Evolutionary conservation across 768 basidiomycete species (phyloP), one percentile per base, ranked within the genome.

Genomic region (Mycena vulgaris): DNA sequence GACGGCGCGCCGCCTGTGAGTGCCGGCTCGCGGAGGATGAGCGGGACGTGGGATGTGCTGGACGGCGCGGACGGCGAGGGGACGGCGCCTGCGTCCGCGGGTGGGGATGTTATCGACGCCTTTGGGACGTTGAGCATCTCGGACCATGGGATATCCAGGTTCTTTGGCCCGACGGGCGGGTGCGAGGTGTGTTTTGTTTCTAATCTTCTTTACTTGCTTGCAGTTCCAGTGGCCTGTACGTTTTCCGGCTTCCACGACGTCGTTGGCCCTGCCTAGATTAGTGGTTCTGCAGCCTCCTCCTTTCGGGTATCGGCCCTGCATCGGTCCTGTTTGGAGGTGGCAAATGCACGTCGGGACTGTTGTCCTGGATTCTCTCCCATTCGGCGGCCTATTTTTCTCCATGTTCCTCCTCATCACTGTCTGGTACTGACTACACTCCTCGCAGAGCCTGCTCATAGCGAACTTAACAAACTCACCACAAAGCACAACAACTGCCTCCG

Each of bases 131-230:
- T 91, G 59, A 87, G 88, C 30, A 89, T 91, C 66, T 85, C 86
- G 19, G 88, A 90, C 74, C 84, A 88, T 71, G 90, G 89, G 0
- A 85, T 88, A 52, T 87, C 89, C n/a, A 81, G 87, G 63, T 91
- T 90, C 76, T 90, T 90, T 83, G 90, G 90, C 1, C 89, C 89
- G 2, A 90, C 90, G 1, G 92, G 89, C 17, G 91, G 91, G 35
- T 85, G 87, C 55, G 90, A 93, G 84, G 91, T 92, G 71, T 68
- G 89, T 82, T 25, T 27, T 23, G 6, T 7, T 51, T n/a, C 27
- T 6, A 61, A 59, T 42, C 23, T 28, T 45, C 23, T 5, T 42
- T 37, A 53, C 68, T 59, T 61, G 61, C 31, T 27, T 62, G 33
- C 47, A 39, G 40, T 19, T 61, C n/a, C 63, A 10, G 5, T 31